Evolutionary conservation across 2,329 filamentous ascomycete species (phyloP).

Genomic region (Orbilia ellipsospora): DNA sequence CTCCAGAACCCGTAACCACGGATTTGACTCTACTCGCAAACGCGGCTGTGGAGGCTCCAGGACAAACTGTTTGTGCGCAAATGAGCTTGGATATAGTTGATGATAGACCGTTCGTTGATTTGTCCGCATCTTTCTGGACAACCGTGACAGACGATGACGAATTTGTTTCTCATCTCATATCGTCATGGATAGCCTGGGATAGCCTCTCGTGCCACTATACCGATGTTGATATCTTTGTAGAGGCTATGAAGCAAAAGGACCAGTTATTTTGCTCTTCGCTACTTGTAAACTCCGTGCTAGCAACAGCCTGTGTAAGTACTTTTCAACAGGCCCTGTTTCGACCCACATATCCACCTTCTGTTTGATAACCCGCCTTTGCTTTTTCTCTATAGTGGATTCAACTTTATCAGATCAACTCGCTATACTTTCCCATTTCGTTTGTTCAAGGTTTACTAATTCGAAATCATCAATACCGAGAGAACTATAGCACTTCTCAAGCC

Average conservation of each 20-base stretch:
- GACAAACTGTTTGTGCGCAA: background rate
- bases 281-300: background rate
- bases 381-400: no score
- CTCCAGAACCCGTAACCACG: background rate
- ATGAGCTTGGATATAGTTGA: background rate
- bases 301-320: background rate
- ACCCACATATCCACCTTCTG: no score
- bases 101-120: background rate
- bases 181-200: slow-evolving; percentile 11
- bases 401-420: no score
- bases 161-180: slow-evolving; percentile 12
- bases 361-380: no score
- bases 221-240: background rate
- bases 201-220: background rate
- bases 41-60: background rate
- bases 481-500: slow-evolving; percentile 7
- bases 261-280: background rate
- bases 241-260: slow-evolving; percentile 4
- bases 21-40: background rate
- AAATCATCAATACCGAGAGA: no score
- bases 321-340: background rate
- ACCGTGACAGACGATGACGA: slow-evolving; percentile 1
- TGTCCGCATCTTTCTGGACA: background rate
- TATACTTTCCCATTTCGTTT: no score
- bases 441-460: no score